Evolutionary conservation across 2,329 filamentous ascomycete species (phyloP), one percentile per base, ranked within the genome.

Genomic region (Pseudonectria buxi): DNA sequence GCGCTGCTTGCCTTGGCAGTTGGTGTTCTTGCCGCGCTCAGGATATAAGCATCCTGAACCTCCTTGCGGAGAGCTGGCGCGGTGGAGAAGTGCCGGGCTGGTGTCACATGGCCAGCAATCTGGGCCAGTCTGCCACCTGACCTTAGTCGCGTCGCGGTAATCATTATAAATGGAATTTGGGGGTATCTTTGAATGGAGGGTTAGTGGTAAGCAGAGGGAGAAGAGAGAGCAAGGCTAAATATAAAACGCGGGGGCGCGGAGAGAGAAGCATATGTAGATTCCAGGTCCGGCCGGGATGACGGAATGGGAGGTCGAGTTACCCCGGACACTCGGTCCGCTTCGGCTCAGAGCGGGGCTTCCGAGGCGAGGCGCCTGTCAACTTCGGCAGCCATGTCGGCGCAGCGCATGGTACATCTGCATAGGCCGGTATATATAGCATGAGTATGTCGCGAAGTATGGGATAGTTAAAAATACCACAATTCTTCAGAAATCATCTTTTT

Each of bases 21-120:
- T 2, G 92, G 90, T 32, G 92, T 98, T 53, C 92, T 76, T 12
- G 89, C 77, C 10, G 85, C 92, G 56, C 87, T 89, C 44, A 98
- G 64, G 50, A 98, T 96, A 64, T 96, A 98, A 31, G 86, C 90
- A 61, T 95, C 88, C 55, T 85, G 81, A 35, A 95, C 75, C 57
- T 94, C 83, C 62, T 81, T 68, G 41, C 61, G 62, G 25, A 68
- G 55, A n/a, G 59, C 50, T 27, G 61, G 40, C 33, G 60, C 56
- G 11, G 62, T 64, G 25, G 72, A 72, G 50, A 76, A 75, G 34
- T 57, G 58, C 34, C 72, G 67, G 33, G 57, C 52, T 24, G 62
- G 46, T 38, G 56, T 61, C 54, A 63, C 56, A 57, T 67, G 63
- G 46, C 57, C 54, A 32, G 56, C 56, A n/a, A 64, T 43, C 41